Evolutionary conservation across 2,329 filamentous ascomycete genomes (phyloP).

Genomic region (Hypoxylon sp.): DNA sequence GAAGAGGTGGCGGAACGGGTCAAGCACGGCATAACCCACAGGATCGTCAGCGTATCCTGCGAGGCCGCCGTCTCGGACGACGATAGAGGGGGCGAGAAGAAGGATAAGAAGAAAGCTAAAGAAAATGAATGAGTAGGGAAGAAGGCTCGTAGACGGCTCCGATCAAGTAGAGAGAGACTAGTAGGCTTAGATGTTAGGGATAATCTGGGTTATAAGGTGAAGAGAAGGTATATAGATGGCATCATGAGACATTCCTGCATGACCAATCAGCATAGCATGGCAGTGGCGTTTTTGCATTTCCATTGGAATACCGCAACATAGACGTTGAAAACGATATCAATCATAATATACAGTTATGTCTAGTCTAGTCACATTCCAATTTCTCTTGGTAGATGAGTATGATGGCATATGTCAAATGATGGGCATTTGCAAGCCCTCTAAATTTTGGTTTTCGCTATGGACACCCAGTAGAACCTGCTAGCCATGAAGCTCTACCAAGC

Average conservation of each 20-base stretch:
- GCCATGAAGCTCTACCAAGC: constrained; percentile 24
- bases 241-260: neutral
- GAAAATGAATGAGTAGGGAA: neutral
- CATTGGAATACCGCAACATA: neutral
- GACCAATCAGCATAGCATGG: constrained; percentile 24
- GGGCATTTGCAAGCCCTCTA: constrained; percentile 19
- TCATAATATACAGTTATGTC: neutral
- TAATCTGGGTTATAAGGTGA: neutral
- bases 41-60: constrained; percentile 44
- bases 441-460: constrained; percentile 30
- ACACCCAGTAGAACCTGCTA: constrained; percentile 30
- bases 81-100: constrained; percentile 10
- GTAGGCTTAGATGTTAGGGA: neutral
- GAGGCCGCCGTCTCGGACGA: constrained; percentile 9
- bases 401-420: neutral
- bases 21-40: constrained; percentile 35
- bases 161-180: neutral
- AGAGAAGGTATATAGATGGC: neutral
- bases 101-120: constrained; percentile 22
- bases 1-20: neutral
- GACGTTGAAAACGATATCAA: neutral
- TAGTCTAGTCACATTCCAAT: neutral
- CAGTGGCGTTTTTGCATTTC: constrained; percentile 18
- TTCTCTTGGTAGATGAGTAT: neutral
- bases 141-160: neutral